Evolutionary conservation across 345 rosid genomes (phyloP).

Genomic region (Mercurialis annua): DNA sequence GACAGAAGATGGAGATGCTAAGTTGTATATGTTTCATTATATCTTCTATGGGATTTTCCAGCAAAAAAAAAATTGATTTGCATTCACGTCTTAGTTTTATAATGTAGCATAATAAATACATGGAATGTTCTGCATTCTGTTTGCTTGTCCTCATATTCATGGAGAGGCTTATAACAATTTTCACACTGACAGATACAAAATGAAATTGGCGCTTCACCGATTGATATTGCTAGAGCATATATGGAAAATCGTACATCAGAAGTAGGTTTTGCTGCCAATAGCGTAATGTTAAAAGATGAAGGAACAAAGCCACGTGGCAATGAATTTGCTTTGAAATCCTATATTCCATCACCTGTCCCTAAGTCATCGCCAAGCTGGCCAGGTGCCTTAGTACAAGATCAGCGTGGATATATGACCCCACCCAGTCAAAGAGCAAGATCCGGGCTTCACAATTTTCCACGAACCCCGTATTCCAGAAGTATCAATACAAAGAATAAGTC

Average conservation of each 20-base stretch:
- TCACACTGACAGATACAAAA: slow-evolving; percentile 31
- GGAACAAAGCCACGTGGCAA: slow-evolving; percentile 28
- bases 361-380: slow-evolving; percentile 77
- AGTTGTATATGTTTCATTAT: no score
- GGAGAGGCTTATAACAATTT: background rate
- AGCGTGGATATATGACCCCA: slow-evolving; percentile 54
- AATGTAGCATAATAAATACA: background rate
- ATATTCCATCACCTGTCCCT: slow-evolving; percentile 44
- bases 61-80: background rate
- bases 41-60: background rate
- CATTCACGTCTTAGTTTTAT: background rate
- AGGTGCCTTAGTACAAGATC: slow-evolving; percentile 70
- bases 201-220: slow-evolving; percentile 62
- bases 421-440: slow-evolving; percentile 56
- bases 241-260: slow-evolving; percentile 57
- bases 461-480: slow-evolving; percentile 80
- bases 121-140: background rate
- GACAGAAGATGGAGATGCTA: no score
- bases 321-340: slow-evolving; percentile 41
- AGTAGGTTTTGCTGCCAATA: slow-evolving; percentile 41
- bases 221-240: slow-evolving; percentile 80
- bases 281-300: slow-evolving; percentile 44
- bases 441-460: slow-evolving; percentile 58
- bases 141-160: slow-evolving; percentile 3
- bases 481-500: slow-evolving; percentile 63